Base-by-base conservation (phyloP, 2,329 filamentous ascomycete genomes). In the Penicillium occitanis region DNA sequence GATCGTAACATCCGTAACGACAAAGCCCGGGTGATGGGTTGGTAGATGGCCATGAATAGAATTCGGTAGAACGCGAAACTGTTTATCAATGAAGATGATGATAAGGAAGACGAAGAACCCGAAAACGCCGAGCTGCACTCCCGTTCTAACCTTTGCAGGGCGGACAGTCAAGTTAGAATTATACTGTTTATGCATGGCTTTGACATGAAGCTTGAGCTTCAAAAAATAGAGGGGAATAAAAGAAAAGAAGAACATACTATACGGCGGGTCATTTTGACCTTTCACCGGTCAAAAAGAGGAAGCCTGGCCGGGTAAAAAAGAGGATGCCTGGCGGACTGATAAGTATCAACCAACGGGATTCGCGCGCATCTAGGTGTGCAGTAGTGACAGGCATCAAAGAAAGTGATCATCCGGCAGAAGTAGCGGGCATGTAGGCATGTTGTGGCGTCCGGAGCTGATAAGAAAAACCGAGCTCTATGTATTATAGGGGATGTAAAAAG, bases 21-120 rank as follows among this genome's bases (percentile, higher is more conserved):
- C 88, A 67, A 90, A 86, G 69, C 93, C 93, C 51, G 91, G 87
- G 74, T 96, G 91, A 78, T 97, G 93, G 68, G 88, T 87, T 30
- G 93, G 93, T 73, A 96, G 88, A 78, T 94, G 91, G 76, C 88
- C 90, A 83, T 97, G 93, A 71, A 97, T 90, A 67, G 90, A 87
- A 73, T 89, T 88, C 50, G 93, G 93, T 42, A 97, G 87, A 67
- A 97, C 90, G 71, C 91, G 87, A 82, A 95, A 96, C 76, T 90
- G 91, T 74, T 89, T 91, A 80, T 97, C 93, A 82, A 97, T 88
- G 77, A 96, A 85, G 78, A 94, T 88, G 70, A 93, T 79, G 73
- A 94, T 79, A 72, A 93, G 75, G 71, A 94, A 82, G 71, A 90
- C 86, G 73, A 92, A 82, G 70, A 86, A 76, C 65, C 87, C 83